Conservation (phyloP, 176 grass and related monocot species). For the Elymus sibiricus region DNA sequence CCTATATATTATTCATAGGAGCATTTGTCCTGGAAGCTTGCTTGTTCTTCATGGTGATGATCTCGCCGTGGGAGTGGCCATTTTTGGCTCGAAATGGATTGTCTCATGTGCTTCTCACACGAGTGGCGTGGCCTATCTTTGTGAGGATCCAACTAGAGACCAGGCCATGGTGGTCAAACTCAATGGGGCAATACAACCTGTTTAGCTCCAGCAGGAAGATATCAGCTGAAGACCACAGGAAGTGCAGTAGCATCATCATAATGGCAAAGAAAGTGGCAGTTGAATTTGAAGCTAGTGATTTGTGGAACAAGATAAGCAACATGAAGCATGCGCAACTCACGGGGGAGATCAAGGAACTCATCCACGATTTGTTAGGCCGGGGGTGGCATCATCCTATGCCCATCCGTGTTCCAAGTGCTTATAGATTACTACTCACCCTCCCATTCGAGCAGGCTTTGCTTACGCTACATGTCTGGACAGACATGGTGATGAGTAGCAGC, state of each 20-base stretch:
- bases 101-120: not conserved
- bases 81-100: not conserved
- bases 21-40: not conserved
- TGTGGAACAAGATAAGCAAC: no score
- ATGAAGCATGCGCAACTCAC: no score
- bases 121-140: not conserved
- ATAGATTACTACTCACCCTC: no score
- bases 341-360: no score
- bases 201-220: not conserved
- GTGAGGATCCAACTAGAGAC: not conserved
- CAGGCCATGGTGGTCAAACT: slow-evolving; percentile 10
- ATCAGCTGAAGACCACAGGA: not conserved
- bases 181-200: not conserved
- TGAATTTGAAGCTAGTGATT: no score
- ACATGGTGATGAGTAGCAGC: not conserved
- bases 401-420: no score
- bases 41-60: not conserved
- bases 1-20: not conserved
- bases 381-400: no score
- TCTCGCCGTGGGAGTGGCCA: not conserved
- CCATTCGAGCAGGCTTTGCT: not conserved
- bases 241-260: not conserved
- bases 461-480: not conserved
- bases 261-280: not conserved
- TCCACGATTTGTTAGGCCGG: no score